These are phyloP conservation scores for Eimeria necatrix DNA, from an alignment of 169 alveolate species.

Conservation along the genomic window DNA sequence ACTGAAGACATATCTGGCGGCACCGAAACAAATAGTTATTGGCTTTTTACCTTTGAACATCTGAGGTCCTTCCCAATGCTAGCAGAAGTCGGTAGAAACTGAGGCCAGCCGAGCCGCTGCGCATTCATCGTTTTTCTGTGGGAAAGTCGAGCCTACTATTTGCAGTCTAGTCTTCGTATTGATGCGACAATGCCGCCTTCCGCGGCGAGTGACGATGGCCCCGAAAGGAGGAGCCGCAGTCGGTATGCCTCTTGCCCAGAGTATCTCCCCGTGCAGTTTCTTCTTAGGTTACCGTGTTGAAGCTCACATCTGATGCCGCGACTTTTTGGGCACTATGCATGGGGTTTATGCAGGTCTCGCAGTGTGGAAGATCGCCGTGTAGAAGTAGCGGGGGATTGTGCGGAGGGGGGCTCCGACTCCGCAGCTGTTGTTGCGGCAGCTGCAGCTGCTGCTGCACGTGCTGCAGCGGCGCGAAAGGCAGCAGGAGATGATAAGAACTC, in stretches of 20 bases:
- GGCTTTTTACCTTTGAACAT: too few species aligned
- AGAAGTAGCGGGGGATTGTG: conserved; percentile 5
- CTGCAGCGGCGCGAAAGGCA: conserved; percentile 73
- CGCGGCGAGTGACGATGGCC: conserved; percentile 72
- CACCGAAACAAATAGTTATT: too few species aligned
- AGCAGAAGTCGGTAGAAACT: background rate
- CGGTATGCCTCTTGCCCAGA: background rate
- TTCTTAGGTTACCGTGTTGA: conserved; percentile 39
- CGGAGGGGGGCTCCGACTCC: conserved; percentile 50
- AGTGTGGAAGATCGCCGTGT: conserved; percentile 43
- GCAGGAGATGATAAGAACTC: conserved; percentile 65
- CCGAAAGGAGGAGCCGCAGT: conserved; percentile 69
- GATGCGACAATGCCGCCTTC: conserved; percentile 68
- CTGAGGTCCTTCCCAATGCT: background rate
- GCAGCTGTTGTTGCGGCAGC: conserved; percentile 70
- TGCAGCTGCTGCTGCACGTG: conserved; percentile 75
- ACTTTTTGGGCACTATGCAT: background rate
- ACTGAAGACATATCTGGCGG: background rate
- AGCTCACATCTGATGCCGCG: background rate
- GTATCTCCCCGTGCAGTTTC: background rate
- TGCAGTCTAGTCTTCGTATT: background rate
- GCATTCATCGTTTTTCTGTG: background rate
- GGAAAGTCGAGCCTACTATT: background rate
- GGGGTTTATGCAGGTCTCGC: conserved; percentile 67
- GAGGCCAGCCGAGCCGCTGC: background rate